A percentile compares a stretch with the other conserved stretches of the same genome.
These are phyloP conservation scores for Prinsepia uniflora DNA, from an alignment of 306 rosid species.

Conservation along the genomic window DNA sequence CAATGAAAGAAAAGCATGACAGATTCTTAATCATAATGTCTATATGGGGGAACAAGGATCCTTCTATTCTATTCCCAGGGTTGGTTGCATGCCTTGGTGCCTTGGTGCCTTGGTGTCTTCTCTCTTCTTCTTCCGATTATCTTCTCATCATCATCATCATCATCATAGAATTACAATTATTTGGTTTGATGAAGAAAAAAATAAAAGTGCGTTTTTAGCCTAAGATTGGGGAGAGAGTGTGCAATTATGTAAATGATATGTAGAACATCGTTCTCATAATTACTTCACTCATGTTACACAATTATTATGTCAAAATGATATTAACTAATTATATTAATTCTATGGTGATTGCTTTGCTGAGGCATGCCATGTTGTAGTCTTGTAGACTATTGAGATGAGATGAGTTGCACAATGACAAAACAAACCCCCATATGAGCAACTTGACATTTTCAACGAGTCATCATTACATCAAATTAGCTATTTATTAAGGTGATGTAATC, in stretches of 20 bases:
- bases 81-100: constrained; percentile 57
- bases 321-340: no score
- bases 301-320: not conserved
- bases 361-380: no score
- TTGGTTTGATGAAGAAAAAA: not conserved
- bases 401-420: no score
- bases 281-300: not conserved
- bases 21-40: constrained; percentile 56
- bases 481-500: no score
- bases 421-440: no score
- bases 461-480: no score
- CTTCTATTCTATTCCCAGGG: constrained; percentile 43
- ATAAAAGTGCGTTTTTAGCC: constrained; percentile 14
- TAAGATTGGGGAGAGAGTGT: constrained; percentile 19
- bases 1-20: constrained; percentile 39
- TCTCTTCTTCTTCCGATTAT: constrained; percentile 4
- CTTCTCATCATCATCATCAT: constrained; percentile 18
- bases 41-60: constrained; percentile 42
- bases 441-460: no score
- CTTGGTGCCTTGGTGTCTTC: constrained; percentile 48
- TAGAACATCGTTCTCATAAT: not conserved
- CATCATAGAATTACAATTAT: constrained; percentile 27
- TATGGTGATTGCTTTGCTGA: no score
- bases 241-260: constrained; percentile 20
- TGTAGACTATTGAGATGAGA: no score